Base-by-base conservation (phyloP, 2,329 filamentous ascomycete genomes). In the Massarina eburnea region DNA sequence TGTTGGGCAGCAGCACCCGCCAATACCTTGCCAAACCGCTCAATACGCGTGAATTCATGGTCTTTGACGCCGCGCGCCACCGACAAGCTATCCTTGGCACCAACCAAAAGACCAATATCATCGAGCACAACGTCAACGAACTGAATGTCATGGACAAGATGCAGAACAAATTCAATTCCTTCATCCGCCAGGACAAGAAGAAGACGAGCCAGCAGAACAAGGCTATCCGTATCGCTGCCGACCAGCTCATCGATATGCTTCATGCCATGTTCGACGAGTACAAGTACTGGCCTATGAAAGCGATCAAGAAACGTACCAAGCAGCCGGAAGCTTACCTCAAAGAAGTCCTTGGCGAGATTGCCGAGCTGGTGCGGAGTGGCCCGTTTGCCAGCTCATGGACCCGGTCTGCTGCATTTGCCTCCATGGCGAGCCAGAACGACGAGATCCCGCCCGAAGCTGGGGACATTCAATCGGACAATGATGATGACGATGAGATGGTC, bases 291-390 rank as follows among this genome's bases (percentile, higher is more conserved):
- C 85, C 88, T n/a, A 88, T 97, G 78, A 91, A 89, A 64, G 83
- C 87, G 4, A 81, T 99, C 57, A 89, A 90, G 53, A 79, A 83
- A 40, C 76, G 80, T 49, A 81, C 95, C 30, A 82, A 85, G 48
- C 94, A 99, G 72, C 94, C 94, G 1, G 94, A 97, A 67, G 85
- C 87, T n/a, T 97, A 91, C 69, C 81, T 99, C 51, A 90, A 92
- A 43, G 83, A 94, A 66, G 86, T 85, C 1, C 74, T 99, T 56
- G 87, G 91, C 52, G 84, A 90, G 63, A 82, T 97, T 48, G 92
- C 90, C 0, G 82, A 88, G 17, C 74, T 96, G 49, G 85, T 95
- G 66, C 89, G 91, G 70, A 86, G 84, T 37, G 92, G 92, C 20
- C 80, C 84, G 3, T 96, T 95, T 66, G 86, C 89, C 41, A 92